These are phyloP conservation scores for Auricularia sp. DNA, from an alignment of 768 basidiomycete species.

Conservation along the genomic window DNA sequence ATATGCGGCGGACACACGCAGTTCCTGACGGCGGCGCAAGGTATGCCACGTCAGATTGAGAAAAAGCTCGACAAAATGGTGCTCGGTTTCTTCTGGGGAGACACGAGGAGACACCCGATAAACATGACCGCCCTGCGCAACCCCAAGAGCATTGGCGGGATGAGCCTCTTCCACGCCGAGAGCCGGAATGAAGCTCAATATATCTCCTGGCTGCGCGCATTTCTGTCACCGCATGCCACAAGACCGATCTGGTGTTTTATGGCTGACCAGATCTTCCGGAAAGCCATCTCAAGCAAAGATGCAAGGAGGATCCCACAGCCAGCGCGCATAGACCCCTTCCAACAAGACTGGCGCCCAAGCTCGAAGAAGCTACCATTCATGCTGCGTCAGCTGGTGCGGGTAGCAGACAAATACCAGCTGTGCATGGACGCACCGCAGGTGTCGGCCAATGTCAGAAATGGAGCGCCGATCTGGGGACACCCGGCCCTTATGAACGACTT, in stretches of 20 bases:
- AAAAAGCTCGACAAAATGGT: slow-evolving; percentile 14
- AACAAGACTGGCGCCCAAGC: neutral
- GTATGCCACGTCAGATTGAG: slow-evolving; percentile 24
- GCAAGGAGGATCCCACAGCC: neutral
- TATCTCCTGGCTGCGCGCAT: slow-evolving; percentile 12
- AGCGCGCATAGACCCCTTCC: neutral
- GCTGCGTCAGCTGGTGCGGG: neutral
- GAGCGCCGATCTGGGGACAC: neutral
- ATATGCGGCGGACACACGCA: slow-evolving; percentile 24
- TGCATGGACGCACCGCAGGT: neutral
- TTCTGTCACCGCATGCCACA: slow-evolving; percentile 9
- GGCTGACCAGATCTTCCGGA: slow-evolving; percentile 13
- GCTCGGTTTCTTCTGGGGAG: slow-evolving; percentile 21
- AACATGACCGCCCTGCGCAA: slow-evolving; percentile 3
- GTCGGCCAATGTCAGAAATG: neutral
- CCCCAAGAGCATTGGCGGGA: slow-evolving; percentile 5
- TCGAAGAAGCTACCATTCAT: neutral
- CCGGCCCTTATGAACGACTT: neutral
- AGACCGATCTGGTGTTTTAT: slow-evolving; percentile 21
- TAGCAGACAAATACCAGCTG: neutral
- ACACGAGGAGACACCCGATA: neutral
- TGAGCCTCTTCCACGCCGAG: neutral
- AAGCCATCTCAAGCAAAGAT: neutral
- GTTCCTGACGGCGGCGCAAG: slow-evolving; percentile 26
- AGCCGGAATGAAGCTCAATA: neutral